phyloP scores from a whole-genome alignment of 331 rosid species.

The Arachis monticola region DNA sequence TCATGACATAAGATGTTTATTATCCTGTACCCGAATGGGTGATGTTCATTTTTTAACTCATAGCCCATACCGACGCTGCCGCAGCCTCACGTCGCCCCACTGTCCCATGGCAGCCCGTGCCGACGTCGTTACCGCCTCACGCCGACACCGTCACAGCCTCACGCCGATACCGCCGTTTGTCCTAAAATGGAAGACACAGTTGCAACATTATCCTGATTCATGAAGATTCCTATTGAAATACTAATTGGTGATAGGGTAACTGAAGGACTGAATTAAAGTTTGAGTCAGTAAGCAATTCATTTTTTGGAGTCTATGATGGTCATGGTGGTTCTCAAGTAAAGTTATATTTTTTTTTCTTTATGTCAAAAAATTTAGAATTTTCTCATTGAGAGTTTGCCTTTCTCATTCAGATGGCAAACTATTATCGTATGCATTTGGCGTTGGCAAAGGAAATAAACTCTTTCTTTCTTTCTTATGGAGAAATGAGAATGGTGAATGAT shows the following conservation, averaged over 20 bases:
- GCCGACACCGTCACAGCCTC: too few relatives aligned
- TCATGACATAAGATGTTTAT: too few relatives aligned
- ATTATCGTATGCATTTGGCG: constrained; percentile 81
- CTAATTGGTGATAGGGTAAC: constrained; percentile 60
- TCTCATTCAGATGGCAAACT: constrained; percentile 74
- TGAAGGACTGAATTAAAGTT: constrained; percentile 61
- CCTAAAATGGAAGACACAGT: constrained; percentile 80
- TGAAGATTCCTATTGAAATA: constrained; percentile 76
- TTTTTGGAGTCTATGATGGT: constrained; percentile 92
- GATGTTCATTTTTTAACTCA: too few relatives aligned
- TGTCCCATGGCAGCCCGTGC: too few relatives aligned
- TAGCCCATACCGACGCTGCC: too few relatives aligned
- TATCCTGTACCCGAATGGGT: too few relatives aligned
- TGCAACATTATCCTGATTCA: constrained; percentile 58
- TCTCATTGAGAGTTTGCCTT: constrained; percentile 26
- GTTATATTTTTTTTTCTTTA: constrained; percentile 20
- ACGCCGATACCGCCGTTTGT: too few relatives aligned
- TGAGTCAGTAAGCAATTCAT: constrained; percentile 62
- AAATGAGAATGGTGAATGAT: too few relatives aligned
- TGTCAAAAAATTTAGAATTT: constrained; percentile 24
- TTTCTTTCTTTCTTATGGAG: too few relatives aligned
- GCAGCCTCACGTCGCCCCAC: too few relatives aligned
- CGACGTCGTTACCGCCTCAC: too few relatives aligned
- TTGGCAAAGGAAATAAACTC: constrained; percentile 70
- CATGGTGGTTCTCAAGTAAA: constrained; percentile 89